These are phyloP conservation scores for Metschnikowia continentalis DNA, from an alignment of 805 yeast genomes.

Conservation along the genomic window DNA sequence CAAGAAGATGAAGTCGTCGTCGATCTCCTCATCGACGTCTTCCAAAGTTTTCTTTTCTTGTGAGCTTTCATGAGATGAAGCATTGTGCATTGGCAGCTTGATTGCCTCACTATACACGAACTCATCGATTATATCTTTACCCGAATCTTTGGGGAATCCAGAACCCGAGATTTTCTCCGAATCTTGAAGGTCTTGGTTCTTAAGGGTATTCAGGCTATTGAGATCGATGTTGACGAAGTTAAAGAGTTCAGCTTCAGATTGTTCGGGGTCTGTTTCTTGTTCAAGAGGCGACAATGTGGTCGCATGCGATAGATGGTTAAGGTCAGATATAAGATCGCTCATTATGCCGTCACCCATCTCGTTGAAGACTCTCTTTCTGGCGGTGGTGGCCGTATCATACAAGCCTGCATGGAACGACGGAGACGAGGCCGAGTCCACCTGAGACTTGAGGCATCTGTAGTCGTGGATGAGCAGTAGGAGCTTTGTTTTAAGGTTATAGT, in stretches of 20 bases:
- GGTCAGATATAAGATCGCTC: slow-evolving; percentile 25
- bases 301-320: slow-evolving; percentile 26
- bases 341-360: slow-evolving; percentile 20
- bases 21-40: slow-evolving; percentile 17
- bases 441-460: slow-evolving; percentile 32
- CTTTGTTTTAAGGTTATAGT: slow-evolving; percentile 31
- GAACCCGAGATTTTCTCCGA: not conserved
- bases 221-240: slow-evolving; percentile 26
- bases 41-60: slow-evolving; percentile 7
- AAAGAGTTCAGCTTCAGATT: slow-evolving; percentile 17
- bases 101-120: not conserved
- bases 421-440: slow-evolving; percentile 20
- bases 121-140: not conserved
- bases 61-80: no score
- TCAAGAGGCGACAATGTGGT: slow-evolving; percentile 10
- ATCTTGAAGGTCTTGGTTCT: not conserved
- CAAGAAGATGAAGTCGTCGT: slow-evolving; percentile 23
- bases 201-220: slow-evolving; percentile 10
- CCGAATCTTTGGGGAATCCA: not conserved
- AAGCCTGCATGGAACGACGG: slow-evolving; percentile 7
- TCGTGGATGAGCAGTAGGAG: slow-evolving; percentile 37
- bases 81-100: not conserved
- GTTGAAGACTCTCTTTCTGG: slow-evolving; percentile 16
- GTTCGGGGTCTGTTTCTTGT: slow-evolving; percentile 2
- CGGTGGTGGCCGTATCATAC: slow-evolving; percentile 19